Conservation (phyloP, 257 asterid species). For the Craterostigma plantagineum region DNA sequence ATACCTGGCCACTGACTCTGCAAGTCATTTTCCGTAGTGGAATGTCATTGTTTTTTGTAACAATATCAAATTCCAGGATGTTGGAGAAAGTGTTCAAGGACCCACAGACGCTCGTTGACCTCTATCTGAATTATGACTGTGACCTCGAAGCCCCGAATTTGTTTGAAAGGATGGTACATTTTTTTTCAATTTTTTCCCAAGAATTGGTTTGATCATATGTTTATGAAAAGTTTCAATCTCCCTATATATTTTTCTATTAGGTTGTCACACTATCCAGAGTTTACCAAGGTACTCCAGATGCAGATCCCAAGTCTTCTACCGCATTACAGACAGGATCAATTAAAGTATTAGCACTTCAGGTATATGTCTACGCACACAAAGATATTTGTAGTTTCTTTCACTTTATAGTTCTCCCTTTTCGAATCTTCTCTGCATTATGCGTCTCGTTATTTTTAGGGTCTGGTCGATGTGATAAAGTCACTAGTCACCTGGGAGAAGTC, state of each 20-base stretch:
- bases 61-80: conserved; percentile 54
- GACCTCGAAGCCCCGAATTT: conserved; percentile 94
- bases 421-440: not conserved
- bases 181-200: conserved; percentile 8
- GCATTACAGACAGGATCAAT: conserved; percentile 68
- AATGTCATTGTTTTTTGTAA: not conserved
- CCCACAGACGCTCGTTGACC: conserved; percentile 94
- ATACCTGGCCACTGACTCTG: conserved; percentile 6
- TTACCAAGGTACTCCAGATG: conserved; percentile 76
- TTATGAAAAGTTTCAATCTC: conserved; percentile 13
- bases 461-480: conserved; percentile 73
- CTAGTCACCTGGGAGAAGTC: conserved; percentile 79
- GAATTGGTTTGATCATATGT: conserved; percentile 7
- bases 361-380: conserved; percentile 12
- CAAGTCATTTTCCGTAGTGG: conserved; percentile 3
- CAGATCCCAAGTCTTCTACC: conserved; percentile 65
- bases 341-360: conserved; percentile 89
- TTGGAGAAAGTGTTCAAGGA: conserved; percentile 91
- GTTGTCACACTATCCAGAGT: conserved; percentile 68
- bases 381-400: not conserved
- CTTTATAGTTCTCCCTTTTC: not conserved
- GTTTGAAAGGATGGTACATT: conserved; percentile 72
- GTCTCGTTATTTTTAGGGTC: conserved; percentile 35
- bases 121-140: conserved; percentile 94
- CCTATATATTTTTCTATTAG: conserved; percentile 22